These are phyloP conservation scores for Nyctanthes arbortristis DNA, from an alignment of 257 asterid genomes.

Conservation along the genomic window DNA sequence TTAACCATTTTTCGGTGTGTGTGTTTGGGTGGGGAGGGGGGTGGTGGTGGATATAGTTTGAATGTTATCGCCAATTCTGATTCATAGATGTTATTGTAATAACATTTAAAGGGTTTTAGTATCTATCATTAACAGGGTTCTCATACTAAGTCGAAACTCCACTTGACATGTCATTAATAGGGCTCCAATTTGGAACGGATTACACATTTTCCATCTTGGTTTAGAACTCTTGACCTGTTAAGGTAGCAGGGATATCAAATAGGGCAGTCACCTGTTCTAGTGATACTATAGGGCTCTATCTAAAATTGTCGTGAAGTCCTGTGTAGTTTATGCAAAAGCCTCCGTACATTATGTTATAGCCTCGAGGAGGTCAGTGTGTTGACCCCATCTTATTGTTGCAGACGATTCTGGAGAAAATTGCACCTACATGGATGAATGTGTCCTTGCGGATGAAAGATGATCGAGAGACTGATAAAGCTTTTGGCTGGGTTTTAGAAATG, in stretches of 20 bases:
- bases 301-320: background rate
- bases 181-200: no score
- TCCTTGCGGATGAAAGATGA: constrained; percentile 98
- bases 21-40: no score
- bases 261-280: no score
- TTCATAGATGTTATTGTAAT: no score
- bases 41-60: no score
- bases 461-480: constrained; percentile 87
- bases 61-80: no score
- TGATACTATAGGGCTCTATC: background rate
- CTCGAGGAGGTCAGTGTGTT: constrained; percentile 12
- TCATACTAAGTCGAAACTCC: no score
- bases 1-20: no score
- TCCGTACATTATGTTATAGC: background rate
- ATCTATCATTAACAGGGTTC: no score
- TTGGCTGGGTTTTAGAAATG: constrained; percentile 99
- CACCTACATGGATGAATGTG: constrained; percentile 99
- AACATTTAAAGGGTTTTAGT: no score
- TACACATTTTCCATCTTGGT: background rate
- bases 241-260: background rate
- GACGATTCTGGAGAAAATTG: constrained; percentile 81
- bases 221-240: background rate
- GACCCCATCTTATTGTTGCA: constrained; percentile 36
- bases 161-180: no score
- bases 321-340: constrained; percentile 11